Evolutionary conservation across 805 yeast species (phyloP), one percentile per base, ranked within the genome.

Genomic region (Candida ipomoeae): DNA sequence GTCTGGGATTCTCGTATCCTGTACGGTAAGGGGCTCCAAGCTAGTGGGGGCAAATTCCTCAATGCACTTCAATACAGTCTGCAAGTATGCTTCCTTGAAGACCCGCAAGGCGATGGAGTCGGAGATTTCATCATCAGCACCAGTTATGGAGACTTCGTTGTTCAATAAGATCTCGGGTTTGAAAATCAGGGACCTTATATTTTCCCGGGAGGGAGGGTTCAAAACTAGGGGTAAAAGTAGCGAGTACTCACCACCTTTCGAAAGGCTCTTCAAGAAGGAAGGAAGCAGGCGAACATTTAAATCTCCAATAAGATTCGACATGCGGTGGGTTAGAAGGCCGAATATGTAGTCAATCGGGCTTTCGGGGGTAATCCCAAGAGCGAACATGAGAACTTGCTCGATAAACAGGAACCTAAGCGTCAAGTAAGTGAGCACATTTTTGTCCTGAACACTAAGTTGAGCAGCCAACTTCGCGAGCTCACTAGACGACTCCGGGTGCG

Each of bases 201-300:
- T 20, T 10, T 26, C 48, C 2, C 44, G 34, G 3, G 44, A 3
- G 10, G 59, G 59, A 14, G 51, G 52, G 11, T 36, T 17, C 49
- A 55, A 45, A 17, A 55, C 52, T 26, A 55, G 47, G 5, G 57
- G 57, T 38, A 55, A 6, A 15, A 55, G 51, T 11, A 35, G n/a
- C 14, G 55, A 44, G 42, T 49, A 42, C 45, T 55, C 59, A 3
- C 31, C 35, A 29, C 50, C 57, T 17, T 51, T 50, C 15, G 51
- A 18, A 10, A 55, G 17, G 17, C 21, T 23, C 6, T 14, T 35
- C 32, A 44, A 35, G 5, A 17, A 15, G 13, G 26, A 15, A 17
- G 46, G 46, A 7, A 34, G 23, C 32, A 14, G 15, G 15, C 14
- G 4, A 23, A 13, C 6, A 11, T 23, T 23, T 5, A 44, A 21